Evolutionary conservation across 352 stramenopile genomes (phyloP).

Genomic region (Phytophthora parvispora): DNA sequence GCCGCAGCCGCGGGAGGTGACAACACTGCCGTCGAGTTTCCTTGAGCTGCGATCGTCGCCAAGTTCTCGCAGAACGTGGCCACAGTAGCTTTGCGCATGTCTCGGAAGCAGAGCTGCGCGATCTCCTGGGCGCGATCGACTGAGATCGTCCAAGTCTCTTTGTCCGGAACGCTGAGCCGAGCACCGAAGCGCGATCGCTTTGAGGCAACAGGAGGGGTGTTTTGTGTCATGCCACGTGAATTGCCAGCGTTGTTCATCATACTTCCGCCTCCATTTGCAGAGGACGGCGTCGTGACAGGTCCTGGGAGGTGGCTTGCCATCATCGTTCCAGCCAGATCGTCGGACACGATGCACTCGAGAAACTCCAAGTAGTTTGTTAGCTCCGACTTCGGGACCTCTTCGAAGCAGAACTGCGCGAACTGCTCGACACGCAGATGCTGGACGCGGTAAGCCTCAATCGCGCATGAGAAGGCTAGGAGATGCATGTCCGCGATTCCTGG

Average conservation of each 20-base stretch:
- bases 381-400: conserved; percentile 66
- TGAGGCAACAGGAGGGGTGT: conserved; percentile 20
- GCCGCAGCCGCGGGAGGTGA: neutral
- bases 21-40: conserved; percentile 37
- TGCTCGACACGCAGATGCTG: conserved; percentile 82
- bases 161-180: conserved; percentile 70
- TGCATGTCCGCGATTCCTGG: conserved; percentile 87
- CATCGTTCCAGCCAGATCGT: conserved; percentile 41
- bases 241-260: conserved; percentile 4
- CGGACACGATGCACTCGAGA: conserved; percentile 79
- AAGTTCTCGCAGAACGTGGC: conserved; percentile 73
- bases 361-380: conserved; percentile 78
- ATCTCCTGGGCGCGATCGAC: conserved; percentile 76
- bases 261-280: neutral
- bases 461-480: conserved; percentile 76
- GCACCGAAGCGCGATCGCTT: conserved; percentile 63
- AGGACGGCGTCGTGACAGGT: conserved; percentile 5
- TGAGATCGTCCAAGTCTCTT: conserved; percentile 73
- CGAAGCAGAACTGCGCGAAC: conserved; percentile 83
- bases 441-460: conserved; percentile 68
- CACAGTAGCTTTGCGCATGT: conserved; percentile 77
- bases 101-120: conserved; percentile 72
- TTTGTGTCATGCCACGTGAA: conserved; percentile 15
- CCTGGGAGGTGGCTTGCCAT: conserved; percentile 12
- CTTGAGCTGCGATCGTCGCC: conserved; percentile 51